Percentiles rank a stretch among this genome's conserved stretches.
Evolutionary conservation across 495 filamentous ascomycete genomes (phyloP).

Genomic region (Penicillium roqueforti): DNA sequence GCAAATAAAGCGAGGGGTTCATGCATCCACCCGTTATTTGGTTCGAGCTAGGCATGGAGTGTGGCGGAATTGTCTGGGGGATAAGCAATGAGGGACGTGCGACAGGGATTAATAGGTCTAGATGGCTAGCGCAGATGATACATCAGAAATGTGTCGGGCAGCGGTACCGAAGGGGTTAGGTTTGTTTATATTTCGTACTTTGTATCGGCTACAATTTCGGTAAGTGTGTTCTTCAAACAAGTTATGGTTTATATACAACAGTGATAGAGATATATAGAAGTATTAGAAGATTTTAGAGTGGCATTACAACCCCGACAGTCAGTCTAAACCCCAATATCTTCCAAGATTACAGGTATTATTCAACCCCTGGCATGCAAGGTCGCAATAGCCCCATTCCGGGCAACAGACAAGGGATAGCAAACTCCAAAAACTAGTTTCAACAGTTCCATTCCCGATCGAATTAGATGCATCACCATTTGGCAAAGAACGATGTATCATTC

Average conservation of each 20-base stretch:
- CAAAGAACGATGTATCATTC: slow-evolving; percentile 24
- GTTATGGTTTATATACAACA: not conserved
- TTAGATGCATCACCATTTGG: not conserved
- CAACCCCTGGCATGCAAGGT: slow-evolving; percentile 23
- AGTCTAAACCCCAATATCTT: not conserved
- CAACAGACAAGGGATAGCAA: slow-evolving; percentile 18
- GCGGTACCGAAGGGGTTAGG: not conserved
- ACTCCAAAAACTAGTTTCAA: not conserved
- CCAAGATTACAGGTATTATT: not conserved
- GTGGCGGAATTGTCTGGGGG: slow-evolving; percentile 7
- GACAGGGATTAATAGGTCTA: not conserved
- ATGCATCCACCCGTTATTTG: not conserved
- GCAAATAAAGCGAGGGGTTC: slow-evolving; percentile 17
- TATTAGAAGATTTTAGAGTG: not conserved
- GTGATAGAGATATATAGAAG: not conserved
- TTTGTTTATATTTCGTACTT: not conserved
- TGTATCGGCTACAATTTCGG: not conserved
- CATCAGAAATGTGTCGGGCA: slow-evolving; percentile 4
- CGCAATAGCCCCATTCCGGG: slow-evolving; percentile 21
- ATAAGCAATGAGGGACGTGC: slow-evolving; percentile 17
- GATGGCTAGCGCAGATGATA: not conserved
- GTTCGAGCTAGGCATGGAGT: not conserved
- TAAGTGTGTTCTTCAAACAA: not conserved
- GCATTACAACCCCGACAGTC: not conserved
- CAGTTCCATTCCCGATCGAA: slow-evolving; percentile 9